Evolutionary conservation across 306 rosid genomes (phyloP), one percentile per base, ranked within the genome.

Genomic region (Glycine latifolia): DNA sequence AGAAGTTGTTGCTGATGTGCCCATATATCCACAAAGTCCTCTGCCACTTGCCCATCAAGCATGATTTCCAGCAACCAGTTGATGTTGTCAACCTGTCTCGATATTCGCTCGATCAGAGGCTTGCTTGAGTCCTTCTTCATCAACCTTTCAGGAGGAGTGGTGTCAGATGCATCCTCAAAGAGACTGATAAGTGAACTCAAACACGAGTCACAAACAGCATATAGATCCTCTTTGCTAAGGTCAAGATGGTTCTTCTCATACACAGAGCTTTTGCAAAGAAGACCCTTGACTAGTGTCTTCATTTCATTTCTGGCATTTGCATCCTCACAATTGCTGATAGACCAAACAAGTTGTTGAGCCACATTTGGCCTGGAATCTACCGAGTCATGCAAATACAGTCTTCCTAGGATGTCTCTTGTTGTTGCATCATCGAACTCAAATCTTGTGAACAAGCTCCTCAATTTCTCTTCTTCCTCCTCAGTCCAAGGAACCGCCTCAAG

Each of bases 401-500:
- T 33, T 33, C 69, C 69, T 11, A 62, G 0, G 43, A 62, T 62
- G 69, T 62, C 69, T 62, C 17, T 62, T 11, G 46, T 35, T 35
- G 69, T 35, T 11, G 69, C 46, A 33, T 62, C 69, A 62, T 62
- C 69, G 17, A 62, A 62, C 16, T 62, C 46, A 62, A 62, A 62
- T 62, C 69, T 62, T 33, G 69, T 6, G 69, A 62, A 62, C 15
- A 62, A 4, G 46, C 69, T 12, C 10, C 47, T 33, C 4, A 62
- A 37, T 35, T 62, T 62, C 69, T 62, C 69, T 35, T 62, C 69
- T 62, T 62, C 69, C 47, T 62, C 69, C 69, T 62, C 69, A 4
- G 69, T 62, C 69, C 69, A 62, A 33, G 69, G 69, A 62, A 62
- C 69, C 1, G 69, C 69, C 69, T 62, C 69, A 35, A 62, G 46